Conservation (phyloP, 176 grass and related monocot species). For the Chloris gayana region DNA sequence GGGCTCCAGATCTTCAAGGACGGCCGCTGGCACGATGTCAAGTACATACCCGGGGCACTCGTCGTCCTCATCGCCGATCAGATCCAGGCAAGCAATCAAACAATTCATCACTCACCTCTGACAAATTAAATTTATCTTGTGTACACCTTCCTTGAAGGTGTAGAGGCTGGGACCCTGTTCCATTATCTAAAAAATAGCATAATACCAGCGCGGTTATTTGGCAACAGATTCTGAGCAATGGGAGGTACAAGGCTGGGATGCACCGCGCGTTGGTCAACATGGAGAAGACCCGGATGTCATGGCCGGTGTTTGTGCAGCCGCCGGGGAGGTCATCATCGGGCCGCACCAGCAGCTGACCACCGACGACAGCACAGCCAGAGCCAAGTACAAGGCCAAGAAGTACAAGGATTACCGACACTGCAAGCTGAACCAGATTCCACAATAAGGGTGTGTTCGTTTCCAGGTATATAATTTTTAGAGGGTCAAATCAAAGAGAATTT, state of each 20-base stretch:
- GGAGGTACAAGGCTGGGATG: slow-evolving; percentile 72
- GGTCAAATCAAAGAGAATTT: no score
- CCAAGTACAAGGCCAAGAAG: slow-evolving; percentile 76
- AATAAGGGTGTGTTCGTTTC: no score
- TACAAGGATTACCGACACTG: slow-evolving; percentile 80
- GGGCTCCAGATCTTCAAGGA: slow-evolving; percentile 72
- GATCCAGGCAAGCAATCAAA: slow-evolving; percentile 49
- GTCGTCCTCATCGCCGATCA: slow-evolving; percentile 80
- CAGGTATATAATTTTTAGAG: no score
- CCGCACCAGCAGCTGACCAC: slow-evolving; percentile 55
- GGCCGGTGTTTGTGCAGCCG: slow-evolving; percentile 70
- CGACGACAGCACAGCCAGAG: slow-evolving; percentile 44
- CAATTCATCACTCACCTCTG: neutral
- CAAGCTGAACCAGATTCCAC: slow-evolving; percentile 75
- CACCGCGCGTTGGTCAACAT: slow-evolving; percentile 63
- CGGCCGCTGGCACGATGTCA: slow-evolving; percentile 53
- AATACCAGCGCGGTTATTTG: no score
- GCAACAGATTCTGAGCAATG: slow-evolving; percentile 72
- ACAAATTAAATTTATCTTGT: no score
- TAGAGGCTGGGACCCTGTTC: no score
- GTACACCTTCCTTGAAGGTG: no score
- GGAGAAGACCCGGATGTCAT: slow-evolving; percentile 73
- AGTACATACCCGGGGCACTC: slow-evolving; percentile 61
- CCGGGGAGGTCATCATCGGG: slow-evolving; percentile 49
- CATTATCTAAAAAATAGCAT: no score